Conservation (phyloP, 2,329 filamentous ascomycete species). For the Aurifilum marmelostoma region DNA sequence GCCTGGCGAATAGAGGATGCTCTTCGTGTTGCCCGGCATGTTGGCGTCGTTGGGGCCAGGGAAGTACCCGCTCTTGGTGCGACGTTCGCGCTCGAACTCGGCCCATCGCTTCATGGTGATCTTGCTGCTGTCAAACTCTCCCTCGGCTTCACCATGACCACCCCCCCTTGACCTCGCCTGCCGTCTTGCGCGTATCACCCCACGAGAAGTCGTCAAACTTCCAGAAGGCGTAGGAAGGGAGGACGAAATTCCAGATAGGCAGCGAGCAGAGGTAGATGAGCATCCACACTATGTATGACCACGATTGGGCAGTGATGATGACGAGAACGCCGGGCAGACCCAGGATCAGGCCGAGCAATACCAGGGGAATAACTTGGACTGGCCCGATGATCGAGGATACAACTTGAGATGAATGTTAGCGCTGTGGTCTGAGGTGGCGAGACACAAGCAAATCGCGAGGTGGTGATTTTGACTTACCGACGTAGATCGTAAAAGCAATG, state of each 20-base stretch:
- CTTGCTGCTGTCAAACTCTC: slow-evolving; percentile 97
- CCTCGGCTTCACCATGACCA: slow-evolving; percentile 78
- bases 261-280: slow-evolving; percentile 90
- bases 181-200: slow-evolving; percentile 97
- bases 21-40: slow-evolving; percentile 43
- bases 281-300: slow-evolving; percentile 96
- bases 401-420: slow-evolving; percentile 53
- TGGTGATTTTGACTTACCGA: slow-evolving; percentile 64
- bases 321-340: slow-evolving; percentile 92
- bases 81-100: slow-evolving; percentile 80
- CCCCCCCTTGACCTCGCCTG: slow-evolving; percentile 86
- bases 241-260: slow-evolving; percentile 96
- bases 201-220: slow-evolving; percentile 99
- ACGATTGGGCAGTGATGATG: slow-evolving; percentile 88
- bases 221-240: slow-evolving; percentile 95
- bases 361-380: slow-evolving; percentile 85
- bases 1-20: slow-evolving; percentile 45
- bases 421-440: background rate
- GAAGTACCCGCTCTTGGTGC: slow-evolving; percentile 52
- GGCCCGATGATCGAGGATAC: slow-evolving; percentile 82
- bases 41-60: slow-evolving; percentile 54
- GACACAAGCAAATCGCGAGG: background rate
- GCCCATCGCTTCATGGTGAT: slow-evolving; percentile 99
- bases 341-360: slow-evolving; percentile 87
- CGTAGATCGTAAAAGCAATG: slow-evolving; percentile 95